These are phyloP conservation scores for Malus sieversii DNA, from an alignment of 306 rosid species.

Conservation along the genomic window DNA sequence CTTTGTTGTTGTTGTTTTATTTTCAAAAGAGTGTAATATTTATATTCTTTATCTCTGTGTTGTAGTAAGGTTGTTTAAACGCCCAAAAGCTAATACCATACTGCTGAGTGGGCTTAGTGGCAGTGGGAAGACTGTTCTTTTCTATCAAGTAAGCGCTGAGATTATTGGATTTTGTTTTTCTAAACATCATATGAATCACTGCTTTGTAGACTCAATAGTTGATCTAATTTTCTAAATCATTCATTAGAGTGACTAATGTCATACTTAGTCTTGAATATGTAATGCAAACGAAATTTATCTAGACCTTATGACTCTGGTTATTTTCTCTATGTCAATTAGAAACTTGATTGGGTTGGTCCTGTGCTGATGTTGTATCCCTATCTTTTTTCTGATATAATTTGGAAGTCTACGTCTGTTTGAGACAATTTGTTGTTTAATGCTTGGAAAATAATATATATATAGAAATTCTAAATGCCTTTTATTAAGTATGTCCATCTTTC, in stretches of 20 bases:
- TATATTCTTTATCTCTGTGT: neutral
- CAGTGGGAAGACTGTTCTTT: constrained; percentile 75
- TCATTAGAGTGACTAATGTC: too few species aligned
- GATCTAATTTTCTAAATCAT: too few species aligned
- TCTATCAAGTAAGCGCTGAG: constrained; percentile 57
- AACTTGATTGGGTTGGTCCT: neutral
- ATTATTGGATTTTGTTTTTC: neutral
- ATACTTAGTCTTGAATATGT: too few species aligned
- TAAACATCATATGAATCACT: neutral
- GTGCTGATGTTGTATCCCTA: neutral
- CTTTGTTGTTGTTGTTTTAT: too few species aligned
- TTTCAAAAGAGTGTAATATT: neutral
- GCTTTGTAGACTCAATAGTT: neutral
- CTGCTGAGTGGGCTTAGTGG: constrained; percentile 82
- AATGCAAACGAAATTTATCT: too few species aligned
- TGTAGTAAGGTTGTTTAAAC: constrained; percentile 67
- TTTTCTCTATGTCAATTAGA: neutral
- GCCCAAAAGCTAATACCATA: constrained; percentile 57
- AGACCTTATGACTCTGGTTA: too few species aligned
- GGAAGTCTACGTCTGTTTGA: neutral
- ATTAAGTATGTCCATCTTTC: neutral
- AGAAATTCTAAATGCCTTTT: neutral
- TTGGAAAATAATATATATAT: neutral
- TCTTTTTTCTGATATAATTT: neutral
- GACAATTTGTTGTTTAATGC: neutral